Conservation (phyloP, 345 rosid genomes). For the Kandelia obovata region DNA sequence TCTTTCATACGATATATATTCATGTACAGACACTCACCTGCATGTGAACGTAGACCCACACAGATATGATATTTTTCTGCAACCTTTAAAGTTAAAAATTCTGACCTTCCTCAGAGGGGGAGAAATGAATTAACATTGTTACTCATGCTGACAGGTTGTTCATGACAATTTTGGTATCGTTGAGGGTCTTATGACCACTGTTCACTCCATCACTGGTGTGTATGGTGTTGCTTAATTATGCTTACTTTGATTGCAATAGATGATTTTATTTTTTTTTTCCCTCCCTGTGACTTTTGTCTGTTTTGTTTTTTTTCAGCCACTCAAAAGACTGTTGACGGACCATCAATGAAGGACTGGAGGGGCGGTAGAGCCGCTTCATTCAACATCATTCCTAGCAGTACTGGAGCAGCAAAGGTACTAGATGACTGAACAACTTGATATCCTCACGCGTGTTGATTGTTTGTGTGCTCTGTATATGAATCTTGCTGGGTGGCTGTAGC, state of each 20-base stretch:
- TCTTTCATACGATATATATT: neutral
- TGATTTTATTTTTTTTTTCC: neutral
- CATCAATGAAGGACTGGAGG: conserved; percentile 82
- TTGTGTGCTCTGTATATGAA: neutral
- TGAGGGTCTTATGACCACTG: conserved; percentile 81
- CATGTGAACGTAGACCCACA: no score
- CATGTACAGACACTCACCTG: no score
- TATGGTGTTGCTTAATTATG: neutral
- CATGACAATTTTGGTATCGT: conserved; percentile 61
- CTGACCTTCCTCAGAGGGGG: no score
- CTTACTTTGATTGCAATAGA: neutral
- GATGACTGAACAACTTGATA: neutral
- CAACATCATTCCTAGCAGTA: conserved; percentile 27
- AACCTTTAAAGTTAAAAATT: no score
- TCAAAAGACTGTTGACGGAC: conserved; percentile 44
- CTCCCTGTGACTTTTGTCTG: no score
- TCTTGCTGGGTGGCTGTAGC: no score
- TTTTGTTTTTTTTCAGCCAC: neutral
- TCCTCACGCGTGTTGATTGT: neutral
- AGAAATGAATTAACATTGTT: neutral
- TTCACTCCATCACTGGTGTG: conserved; percentile 61
- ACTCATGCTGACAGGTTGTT: conserved; percentile 37
- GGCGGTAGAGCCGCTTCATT: conserved; percentile 77
- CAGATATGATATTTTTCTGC: no score
- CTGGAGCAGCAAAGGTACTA: conserved; percentile 70